phyloP scores from a whole-genome alignment of 75 land plant species.

The Sequoia sempervirens region DNA sequence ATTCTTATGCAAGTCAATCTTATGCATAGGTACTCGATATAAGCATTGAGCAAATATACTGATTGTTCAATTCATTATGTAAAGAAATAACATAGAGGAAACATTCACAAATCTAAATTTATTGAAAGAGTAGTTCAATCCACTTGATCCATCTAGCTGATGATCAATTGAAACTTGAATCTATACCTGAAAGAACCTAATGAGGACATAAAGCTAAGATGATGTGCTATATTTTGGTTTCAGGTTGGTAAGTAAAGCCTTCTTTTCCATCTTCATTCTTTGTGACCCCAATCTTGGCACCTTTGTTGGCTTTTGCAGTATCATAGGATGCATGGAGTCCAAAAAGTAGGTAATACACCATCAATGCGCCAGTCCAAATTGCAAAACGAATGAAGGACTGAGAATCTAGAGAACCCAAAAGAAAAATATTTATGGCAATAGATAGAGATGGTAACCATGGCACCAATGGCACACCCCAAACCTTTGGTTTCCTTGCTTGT shows the following conservation, averaged over 20 bases:
- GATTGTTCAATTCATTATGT: background rate
- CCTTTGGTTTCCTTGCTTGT: constrained; percentile 45
- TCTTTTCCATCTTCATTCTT: background rate
- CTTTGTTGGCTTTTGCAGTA: constrained; percentile 38
- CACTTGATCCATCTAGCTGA: background rate
- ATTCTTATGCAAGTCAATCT: no score
- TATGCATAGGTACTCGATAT: background rate
- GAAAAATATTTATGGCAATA: constrained; percentile 74
- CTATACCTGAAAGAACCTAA: background rate
- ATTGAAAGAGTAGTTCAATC: background rate
- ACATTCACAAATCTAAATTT: background rate
- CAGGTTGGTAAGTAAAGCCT: background rate
- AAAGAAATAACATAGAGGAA: background rate
- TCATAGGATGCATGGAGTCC: constrained; percentile 85
- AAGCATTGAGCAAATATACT: background rate
- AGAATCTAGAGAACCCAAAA: constrained; percentile 69
- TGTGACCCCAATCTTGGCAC: background rate
- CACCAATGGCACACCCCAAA: constrained; percentile 80
- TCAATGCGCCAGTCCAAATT: constrained; percentile 50
- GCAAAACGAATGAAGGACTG: constrained; percentile 72
- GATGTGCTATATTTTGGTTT: background rate
- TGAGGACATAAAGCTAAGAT: background rate
- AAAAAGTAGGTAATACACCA: constrained; percentile 60
- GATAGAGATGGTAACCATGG: constrained; percentile 79
- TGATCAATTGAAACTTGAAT: background rate